Percentiles rank a stretch among this genome's conserved stretches.
phyloP scores from a whole-genome alignment of 257 asterid genomes.

The Jacaranda copaia region DNA sequence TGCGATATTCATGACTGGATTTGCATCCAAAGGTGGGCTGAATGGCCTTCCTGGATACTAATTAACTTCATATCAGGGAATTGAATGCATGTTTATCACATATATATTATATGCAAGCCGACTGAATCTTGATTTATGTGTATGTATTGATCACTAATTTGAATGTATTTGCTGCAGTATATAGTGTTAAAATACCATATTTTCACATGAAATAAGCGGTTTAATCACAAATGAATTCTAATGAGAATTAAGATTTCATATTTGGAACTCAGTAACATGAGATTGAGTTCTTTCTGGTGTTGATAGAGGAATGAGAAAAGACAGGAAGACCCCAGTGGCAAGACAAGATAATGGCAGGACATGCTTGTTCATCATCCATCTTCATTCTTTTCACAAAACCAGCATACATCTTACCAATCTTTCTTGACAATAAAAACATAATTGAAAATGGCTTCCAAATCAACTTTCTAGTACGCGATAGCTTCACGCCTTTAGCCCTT shows the following conservation, averaged over 20 bases:
- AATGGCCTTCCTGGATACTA: slow-evolving; percentile 59
- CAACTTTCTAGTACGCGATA: slow-evolving; percentile 56
- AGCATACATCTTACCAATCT: slow-evolving; percentile 50
- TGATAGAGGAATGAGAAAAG: slow-evolving; percentile 52
- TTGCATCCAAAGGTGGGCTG: slow-evolving; percentile 64
- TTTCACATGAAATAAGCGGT: background rate
- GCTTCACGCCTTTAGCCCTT: slow-evolving; percentile 58
- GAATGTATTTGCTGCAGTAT: no score
- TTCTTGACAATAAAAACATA: slow-evolving; percentile 56
- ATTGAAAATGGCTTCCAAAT: slow-evolving; percentile 78
- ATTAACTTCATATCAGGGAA: background rate
- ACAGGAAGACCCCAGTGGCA: slow-evolving; percentile 85
- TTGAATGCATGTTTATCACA: background rate
- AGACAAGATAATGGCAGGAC: slow-evolving; percentile 59
- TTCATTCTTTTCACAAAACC: slow-evolving; percentile 50
- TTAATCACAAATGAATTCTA: background rate
- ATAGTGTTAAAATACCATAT: background rate
- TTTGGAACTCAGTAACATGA: background rate
- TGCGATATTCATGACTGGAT: slow-evolving; percentile 67
- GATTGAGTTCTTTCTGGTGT: slow-evolving; percentile 14
- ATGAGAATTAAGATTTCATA: slow-evolving; percentile 6
- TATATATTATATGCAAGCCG: background rate
- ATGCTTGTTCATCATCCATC: slow-evolving; percentile 57
- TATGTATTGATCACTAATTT: background rate
- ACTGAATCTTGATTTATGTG: slow-evolving; percentile 18